These are phyloP conservation scores for Rhizomucor pusillus DNA, from an alignment of 371 early-diverging fungal genomes.

Conservation along the genomic window DNA sequence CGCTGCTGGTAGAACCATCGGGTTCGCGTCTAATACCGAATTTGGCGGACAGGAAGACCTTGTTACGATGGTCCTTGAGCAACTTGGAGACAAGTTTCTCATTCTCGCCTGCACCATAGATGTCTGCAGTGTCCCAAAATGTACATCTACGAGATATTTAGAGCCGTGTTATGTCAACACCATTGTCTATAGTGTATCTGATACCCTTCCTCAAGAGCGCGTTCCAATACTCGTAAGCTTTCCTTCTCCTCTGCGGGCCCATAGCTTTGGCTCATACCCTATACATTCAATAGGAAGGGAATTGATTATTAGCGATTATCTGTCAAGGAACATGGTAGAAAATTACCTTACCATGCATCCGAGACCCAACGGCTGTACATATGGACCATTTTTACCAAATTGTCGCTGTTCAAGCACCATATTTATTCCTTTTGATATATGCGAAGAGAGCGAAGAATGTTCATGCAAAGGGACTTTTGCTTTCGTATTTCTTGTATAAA, in stretches of 20 bases:
- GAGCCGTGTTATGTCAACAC: no score
- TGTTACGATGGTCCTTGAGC: slow-evolving; percentile 25
- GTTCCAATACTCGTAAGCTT: background rate
- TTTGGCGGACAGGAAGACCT: slow-evolving; percentile 50
- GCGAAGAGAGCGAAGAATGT: no score
- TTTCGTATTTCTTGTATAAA: no score
- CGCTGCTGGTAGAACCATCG: slow-evolving; percentile 17
- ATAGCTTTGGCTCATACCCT: background rate
- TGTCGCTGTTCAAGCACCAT: background rate
- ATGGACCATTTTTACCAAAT: background rate
- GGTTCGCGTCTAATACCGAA: slow-evolving; percentile 23
- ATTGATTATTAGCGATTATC: background rate
- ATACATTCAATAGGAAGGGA: background rate
- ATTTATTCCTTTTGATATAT: no score
- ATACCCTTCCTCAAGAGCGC: background rate
- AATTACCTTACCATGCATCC: background rate
- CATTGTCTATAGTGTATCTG: no score
- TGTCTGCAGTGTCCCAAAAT: background rate
- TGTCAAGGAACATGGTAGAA: background rate
- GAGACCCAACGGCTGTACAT: background rate
- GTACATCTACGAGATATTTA: no score
- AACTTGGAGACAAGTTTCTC: no score
- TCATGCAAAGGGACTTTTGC: no score
- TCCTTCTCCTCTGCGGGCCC: background rate
- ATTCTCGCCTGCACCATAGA: slow-evolving; percentile 8